Percentiles rank a stretch among this genome's conserved stretches.
phyloP scores from a whole-genome alignment of 306 rosid genomes.

The Begonia peltatifolia region DNA sequence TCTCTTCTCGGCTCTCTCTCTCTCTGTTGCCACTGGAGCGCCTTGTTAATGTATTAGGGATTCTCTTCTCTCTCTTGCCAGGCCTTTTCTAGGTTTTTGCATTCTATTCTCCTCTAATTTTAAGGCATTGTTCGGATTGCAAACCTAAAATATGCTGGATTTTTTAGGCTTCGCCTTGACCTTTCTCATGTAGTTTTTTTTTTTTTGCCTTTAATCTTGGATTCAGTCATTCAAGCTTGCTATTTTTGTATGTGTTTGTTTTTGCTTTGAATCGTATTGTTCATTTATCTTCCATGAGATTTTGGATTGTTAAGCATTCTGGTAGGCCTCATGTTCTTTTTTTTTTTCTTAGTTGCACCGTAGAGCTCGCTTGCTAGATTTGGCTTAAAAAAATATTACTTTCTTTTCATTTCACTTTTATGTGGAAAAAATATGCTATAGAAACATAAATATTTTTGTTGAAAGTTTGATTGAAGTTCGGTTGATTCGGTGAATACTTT shows the following conservation, averaged over 20 bases:
- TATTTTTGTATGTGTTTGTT: neutral
- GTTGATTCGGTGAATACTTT: no score
- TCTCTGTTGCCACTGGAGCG: no score
- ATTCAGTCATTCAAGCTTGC: neutral
- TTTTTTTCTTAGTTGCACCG: no score
- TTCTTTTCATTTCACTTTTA: no score
- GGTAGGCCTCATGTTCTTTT: neutral
- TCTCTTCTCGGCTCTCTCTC: no score
- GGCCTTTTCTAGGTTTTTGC: slow-evolving; percentile 7
- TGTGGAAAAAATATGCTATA: no score
- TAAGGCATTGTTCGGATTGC: slow-evolving; percentile 3
- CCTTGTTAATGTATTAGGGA: no score
- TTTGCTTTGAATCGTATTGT: slow-evolving; percentile 3
- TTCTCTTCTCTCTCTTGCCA: neutral
- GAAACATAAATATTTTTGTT: no score
- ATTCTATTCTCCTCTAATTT: neutral
- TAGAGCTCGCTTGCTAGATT: neutral
- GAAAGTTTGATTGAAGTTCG: no score
- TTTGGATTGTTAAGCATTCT: neutral
- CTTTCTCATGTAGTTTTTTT: neutral
- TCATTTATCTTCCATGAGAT: slow-evolving; percentile 12
- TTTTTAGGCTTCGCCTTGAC: neutral
- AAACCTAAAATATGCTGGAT: neutral
- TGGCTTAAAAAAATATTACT: no score
- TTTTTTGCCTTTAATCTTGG: slow-evolving; percentile 1